phyloP scores from a whole-genome alignment of 148 eudicot genomes.

The Mesembryanthemum crystallinum region DNA sequence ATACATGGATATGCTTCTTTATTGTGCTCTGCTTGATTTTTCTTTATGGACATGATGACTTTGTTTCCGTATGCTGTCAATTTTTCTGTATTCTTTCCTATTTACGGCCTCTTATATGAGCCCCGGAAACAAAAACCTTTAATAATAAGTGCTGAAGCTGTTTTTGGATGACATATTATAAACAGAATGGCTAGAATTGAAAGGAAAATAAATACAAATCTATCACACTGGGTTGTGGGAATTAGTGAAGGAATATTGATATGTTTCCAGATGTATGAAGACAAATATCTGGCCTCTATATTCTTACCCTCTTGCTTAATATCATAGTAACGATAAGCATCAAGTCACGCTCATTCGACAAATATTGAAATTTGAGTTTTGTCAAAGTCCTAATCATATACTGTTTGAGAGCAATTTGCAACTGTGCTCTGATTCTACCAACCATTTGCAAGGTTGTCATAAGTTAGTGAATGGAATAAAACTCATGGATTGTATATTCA shows the following conservation, averaged over 20 bases:
- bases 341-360: conserved; percentile 35
- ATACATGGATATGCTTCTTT: conserved; percentile 1
- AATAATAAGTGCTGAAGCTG: conserved; percentile 18
- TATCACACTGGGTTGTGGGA: conserved; percentile 13
- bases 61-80: conserved; percentile 2
- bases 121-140: background rate
- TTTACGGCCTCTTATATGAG: conserved; percentile 11
- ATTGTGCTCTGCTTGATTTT: background rate
- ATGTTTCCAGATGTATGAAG: conserved; percentile 34
- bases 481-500: background rate
- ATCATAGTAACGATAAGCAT: conserved; percentile 28
- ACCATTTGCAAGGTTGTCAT: conserved; percentile 5
- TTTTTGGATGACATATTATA: conserved; percentile 7
- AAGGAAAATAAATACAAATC: conserved; percentile 27
- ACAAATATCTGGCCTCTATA: conserved; percentile 30
- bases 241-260: conserved; percentile 20
- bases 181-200: conserved; percentile 22
- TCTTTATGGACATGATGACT: conserved; percentile 12
- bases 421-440: conserved; percentile 25
- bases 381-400: conserved; percentile 35
- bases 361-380: conserved; percentile 26
- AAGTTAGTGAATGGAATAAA: conserved; percentile 7
- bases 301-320: conserved; percentile 24
- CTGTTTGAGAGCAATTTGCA: conserved; percentile 22
- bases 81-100: conserved; percentile 1